Percentiles rank a stretch among this genome's conserved stretches.
Conservation (phyloP, 768 basidiomycete genomes). For the Scleroderma citrinum region DNA sequence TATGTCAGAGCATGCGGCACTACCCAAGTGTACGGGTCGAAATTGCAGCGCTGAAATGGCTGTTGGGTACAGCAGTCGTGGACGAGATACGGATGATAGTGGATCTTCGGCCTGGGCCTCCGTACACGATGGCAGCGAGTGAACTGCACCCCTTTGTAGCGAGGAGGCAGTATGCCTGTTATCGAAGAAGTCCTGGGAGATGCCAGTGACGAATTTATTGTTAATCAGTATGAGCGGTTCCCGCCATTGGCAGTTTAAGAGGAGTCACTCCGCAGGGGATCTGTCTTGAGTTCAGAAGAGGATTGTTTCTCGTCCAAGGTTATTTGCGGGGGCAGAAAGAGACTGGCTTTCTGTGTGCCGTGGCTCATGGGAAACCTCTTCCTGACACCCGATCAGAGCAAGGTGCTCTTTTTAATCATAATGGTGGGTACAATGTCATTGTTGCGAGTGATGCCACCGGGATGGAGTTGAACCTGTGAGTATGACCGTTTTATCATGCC, state of each 20-base stretch:
- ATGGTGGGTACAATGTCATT: slow-evolving; percentile 82
- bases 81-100: slow-evolving; percentile 97
- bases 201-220: slow-evolving; percentile 75
- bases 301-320: slow-evolving; percentile 74
- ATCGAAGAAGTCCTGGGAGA: slow-evolving; percentile 60
- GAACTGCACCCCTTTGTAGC: slow-evolving; percentile 94
- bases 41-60: slow-evolving; percentile 54
- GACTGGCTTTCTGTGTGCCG: slow-evolving; percentile 79
- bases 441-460: slow-evolving; percentile 95
- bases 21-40: slow-evolving; percentile 91
- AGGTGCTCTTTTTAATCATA: slow-evolving; percentile 81
- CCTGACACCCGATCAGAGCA: slow-evolving; percentile 91
- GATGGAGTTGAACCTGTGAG: slow-evolving; percentile 95
- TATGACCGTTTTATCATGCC: slow-evolving; percentile 2
- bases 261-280: slow-evolving; percentile 55
- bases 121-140: slow-evolving; percentile 76
- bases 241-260: slow-evolving; percentile 75
- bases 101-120: slow-evolving; percentile 68
- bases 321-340: slow-evolving; percentile 69
- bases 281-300: slow-evolving; percentile 55
- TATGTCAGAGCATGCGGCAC: slow-evolving; percentile 46
- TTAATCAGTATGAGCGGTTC: slow-evolving; percentile 83
- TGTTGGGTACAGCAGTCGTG: slow-evolving; percentile 79
- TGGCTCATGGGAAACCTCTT: slow-evolving; percentile 88
- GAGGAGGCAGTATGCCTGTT: slow-evolving; percentile 88